A percentile compares a stretch with the other conserved stretches of the same genome.
phyloP scores from a whole-genome alignment of 805 yeast genomes.

The Tetrapisispora namnaoensis region DNA sequence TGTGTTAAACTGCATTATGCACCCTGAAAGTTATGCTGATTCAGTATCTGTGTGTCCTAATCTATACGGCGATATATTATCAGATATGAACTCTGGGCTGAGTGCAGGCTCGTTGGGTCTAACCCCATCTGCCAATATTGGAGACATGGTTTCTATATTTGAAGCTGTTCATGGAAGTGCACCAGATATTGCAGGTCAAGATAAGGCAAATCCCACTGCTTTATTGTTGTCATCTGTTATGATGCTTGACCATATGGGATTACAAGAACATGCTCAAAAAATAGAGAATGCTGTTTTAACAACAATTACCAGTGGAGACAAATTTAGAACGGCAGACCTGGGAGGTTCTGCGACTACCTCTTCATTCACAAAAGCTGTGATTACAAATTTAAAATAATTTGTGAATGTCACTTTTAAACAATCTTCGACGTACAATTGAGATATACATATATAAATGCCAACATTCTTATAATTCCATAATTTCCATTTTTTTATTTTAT shows the following conservation, averaged over 20 bases:
- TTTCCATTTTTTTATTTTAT: too few species aligned
- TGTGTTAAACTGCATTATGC: conserved; percentile 1
- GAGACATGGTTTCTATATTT: conserved; percentile 92
- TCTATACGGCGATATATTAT: conserved; percentile 80
- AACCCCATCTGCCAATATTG: conserved; percentile 99
- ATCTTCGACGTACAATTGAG: not conserved
- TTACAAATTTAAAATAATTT: conserved; percentile 35
- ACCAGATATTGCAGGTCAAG: conserved; percentile 98
- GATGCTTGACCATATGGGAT: conserved; percentile 98
- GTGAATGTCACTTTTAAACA: not conserved
- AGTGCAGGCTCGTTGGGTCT: conserved; percentile 94
- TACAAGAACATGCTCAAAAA: conserved; percentile 67
- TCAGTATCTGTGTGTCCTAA: not conserved
- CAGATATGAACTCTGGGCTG: conserved; percentile 93
- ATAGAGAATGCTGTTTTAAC: conserved; percentile 77
- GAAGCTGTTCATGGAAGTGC: conserved; percentile 99
- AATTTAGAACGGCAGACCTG: conserved; percentile 87
- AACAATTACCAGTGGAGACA: conserved; percentile 91
- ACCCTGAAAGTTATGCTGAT: not conserved
- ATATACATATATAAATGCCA: not conserved
- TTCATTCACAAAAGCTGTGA: conserved; percentile 88
- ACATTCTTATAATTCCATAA: too few species aligned
- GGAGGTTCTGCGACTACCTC: conserved; percentile 84
- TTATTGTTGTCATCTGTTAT: conserved; percentile 88
- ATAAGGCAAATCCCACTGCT: conserved; percentile 98